Conservation (phyloP, 2,329 filamentous ascomycete species). For the Diaporthe citriasiana region DNA sequence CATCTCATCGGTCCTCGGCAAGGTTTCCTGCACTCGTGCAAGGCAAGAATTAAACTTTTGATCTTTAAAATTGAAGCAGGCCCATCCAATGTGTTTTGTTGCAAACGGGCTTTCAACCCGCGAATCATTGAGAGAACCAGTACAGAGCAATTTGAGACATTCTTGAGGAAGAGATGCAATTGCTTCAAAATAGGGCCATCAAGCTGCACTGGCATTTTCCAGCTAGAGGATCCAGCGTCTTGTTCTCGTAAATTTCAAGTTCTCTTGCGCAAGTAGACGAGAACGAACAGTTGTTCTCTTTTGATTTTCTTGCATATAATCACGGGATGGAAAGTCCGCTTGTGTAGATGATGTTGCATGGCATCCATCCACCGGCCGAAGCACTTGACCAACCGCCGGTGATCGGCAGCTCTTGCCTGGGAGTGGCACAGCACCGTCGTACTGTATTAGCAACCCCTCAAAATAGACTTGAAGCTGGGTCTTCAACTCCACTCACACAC, state of each 20-base stretch:
- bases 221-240: background rate
- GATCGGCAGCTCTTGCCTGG: background rate
- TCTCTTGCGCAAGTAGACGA: background rate
- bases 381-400: background rate
- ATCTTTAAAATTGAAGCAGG: background rate
- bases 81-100: background rate
- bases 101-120: too few species aligned
- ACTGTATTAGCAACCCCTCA: slow-evolving; percentile 4
- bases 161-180: background rate
- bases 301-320: background rate
- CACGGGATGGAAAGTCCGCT: background rate
- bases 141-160: too few species aligned
- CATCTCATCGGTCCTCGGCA: background rate
- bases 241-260: background rate
- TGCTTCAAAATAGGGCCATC: background rate
- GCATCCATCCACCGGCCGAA: background rate
- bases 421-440: background rate
- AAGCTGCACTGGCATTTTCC: background rate
- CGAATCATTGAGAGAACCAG: too few species aligned
- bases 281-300: background rate
- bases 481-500: background rate
- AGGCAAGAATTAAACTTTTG: background rate
- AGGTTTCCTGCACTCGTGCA: background rate
- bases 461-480: background rate
- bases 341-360: background rate